phyloP scores from a whole-genome alignment of 2,329 filamentous ascomycete species.

The Talaromyces islandicus region DNA sequence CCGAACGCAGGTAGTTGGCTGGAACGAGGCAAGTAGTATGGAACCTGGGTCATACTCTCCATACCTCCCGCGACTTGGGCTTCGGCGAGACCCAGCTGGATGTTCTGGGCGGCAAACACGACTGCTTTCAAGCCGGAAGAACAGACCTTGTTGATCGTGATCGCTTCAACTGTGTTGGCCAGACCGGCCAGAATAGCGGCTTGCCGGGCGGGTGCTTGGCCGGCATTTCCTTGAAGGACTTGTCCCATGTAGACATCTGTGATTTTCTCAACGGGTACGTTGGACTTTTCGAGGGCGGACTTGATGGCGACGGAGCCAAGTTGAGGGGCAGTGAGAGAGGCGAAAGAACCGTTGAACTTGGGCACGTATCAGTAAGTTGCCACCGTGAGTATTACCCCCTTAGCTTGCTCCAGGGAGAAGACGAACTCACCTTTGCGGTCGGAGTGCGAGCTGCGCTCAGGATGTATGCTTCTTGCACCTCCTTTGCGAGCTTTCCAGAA shows the following conservation, averaged over 20 bases:
- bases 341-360: constrained; percentile 91
- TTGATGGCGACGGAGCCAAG: constrained; percentile 90
- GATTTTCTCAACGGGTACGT: constrained; percentile 72
- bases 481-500: constrained; percentile 46
- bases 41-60: constrained; percentile 95
- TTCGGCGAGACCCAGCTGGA: constrained; percentile 82
- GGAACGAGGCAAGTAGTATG: constrained; percentile 82
- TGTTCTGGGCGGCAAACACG: constrained; percentile 83
- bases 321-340: constrained; percentile 74
- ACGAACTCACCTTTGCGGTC: constrained; percentile 65
- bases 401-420: not conserved
- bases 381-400: not conserved
- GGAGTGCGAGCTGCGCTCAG: constrained; percentile 84
- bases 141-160: constrained; percentile 97
- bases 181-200: constrained; percentile 84
- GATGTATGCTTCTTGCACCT: constrained; percentile 90
- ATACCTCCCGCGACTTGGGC: constrained; percentile 91
- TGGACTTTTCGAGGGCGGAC: constrained; percentile 79
- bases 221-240: constrained; percentile 75
- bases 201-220: constrained; percentile 88
- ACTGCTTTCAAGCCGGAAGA: constrained; percentile 93
- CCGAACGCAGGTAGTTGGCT: constrained; percentile 80
- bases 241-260: constrained; percentile 97
- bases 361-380: not conserved
- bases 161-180: constrained; percentile 72